phyloP scores from a whole-genome alignment of 441 rosid species.

The Isatis lusitanica region DNA sequence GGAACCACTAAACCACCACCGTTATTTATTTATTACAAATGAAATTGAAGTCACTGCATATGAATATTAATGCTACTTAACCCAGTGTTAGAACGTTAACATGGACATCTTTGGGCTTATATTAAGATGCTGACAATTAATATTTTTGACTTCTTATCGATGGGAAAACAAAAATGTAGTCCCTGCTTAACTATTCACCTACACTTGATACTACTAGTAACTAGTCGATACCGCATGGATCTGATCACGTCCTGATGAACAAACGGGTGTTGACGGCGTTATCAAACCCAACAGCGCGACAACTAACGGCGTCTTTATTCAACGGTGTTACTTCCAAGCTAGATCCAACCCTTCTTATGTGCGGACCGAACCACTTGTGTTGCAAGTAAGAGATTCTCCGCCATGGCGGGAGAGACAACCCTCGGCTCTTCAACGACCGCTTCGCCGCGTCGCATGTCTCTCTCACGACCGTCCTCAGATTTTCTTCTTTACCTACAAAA shows the following conservation, averaged over 20 bases:
- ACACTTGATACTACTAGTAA: background rate
- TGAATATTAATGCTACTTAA: background rate
- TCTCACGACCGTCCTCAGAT: conserved; percentile 55
- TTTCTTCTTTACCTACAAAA: conserved; percentile 57
- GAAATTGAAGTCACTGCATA: background rate
- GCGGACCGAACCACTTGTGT: conserved; percentile 75
- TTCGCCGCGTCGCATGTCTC: conserved; percentile 50
- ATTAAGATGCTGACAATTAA: background rate
- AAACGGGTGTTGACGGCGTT: conserved; percentile 38
- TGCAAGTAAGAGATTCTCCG: conserved; percentile 72
- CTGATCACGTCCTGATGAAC: conserved; percentile 52
- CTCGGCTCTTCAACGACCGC: conserved; percentile 58
- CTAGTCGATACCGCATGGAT: conserved; percentile 20
- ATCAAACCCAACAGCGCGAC: conserved; percentile 67
- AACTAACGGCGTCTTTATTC: conserved; percentile 39
- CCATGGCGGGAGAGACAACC: conserved; percentile 80
- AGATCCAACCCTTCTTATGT: conserved; percentile 49
- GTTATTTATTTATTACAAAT: background rate
- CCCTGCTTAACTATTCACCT: background rate
- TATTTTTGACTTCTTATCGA: conserved; percentile 1
- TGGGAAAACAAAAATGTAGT: background rate
- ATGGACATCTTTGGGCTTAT: background rate
- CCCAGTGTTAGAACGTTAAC: background rate
- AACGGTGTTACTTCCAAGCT: conserved; percentile 8
- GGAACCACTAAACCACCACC: too few relatives aligned